Percentiles rank a stretch among this genome's conserved stretches.
Evolutionary conservation across 106 monocot genomes (phyloP).

Genomic region (Platanthera zijinensis): DNA sequence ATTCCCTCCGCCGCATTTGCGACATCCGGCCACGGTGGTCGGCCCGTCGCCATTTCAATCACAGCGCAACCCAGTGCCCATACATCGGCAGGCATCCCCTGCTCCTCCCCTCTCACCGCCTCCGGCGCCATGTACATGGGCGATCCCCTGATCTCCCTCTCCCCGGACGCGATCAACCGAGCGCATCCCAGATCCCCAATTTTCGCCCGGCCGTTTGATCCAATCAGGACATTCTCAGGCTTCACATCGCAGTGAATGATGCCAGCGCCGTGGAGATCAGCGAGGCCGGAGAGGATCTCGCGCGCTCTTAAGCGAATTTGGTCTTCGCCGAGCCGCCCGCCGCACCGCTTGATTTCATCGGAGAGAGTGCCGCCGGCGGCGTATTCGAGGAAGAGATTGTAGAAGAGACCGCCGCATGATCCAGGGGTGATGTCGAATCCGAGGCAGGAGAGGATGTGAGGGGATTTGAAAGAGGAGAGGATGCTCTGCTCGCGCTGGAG

Average conservation of each 20-base stretch:
- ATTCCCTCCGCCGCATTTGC: constrained; percentile 20
- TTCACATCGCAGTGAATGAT: constrained; percentile 81
- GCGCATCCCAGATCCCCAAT: constrained; percentile 78
- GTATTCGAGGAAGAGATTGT: constrained; percentile 59
- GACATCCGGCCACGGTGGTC: constrained; percentile 21
- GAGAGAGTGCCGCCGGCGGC: constrained; percentile 51
- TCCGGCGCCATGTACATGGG: constrained; percentile 60
- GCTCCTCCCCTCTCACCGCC: constrained; percentile 27
- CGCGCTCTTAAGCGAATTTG: constrained; percentile 13
- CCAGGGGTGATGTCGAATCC: constrained; percentile 27
- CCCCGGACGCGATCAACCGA: constrained; percentile 1
- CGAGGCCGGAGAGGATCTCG: constrained; percentile 41
- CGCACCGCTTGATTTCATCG: constrained; percentile 23
- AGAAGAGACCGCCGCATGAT: not conserved
- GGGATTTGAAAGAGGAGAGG: constrained; percentile 23
- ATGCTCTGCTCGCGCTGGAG: constrained; percentile 26
- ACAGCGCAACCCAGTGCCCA: constrained; percentile 35
- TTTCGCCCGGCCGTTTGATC: constrained; percentile 37
- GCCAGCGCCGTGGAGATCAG: constrained; percentile 42
- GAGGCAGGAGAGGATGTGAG: constrained; percentile 35
- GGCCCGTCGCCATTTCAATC: constrained; percentile 37
- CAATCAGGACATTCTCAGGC: constrained; percentile 52
- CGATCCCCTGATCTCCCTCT: constrained; percentile 15
- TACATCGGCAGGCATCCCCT: constrained; percentile 26
- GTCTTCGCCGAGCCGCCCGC: constrained; percentile 33